Conservation (phyloP, 2,329 filamentous ascomycete genomes). For the Ophiostoma pallidulum region DNA sequence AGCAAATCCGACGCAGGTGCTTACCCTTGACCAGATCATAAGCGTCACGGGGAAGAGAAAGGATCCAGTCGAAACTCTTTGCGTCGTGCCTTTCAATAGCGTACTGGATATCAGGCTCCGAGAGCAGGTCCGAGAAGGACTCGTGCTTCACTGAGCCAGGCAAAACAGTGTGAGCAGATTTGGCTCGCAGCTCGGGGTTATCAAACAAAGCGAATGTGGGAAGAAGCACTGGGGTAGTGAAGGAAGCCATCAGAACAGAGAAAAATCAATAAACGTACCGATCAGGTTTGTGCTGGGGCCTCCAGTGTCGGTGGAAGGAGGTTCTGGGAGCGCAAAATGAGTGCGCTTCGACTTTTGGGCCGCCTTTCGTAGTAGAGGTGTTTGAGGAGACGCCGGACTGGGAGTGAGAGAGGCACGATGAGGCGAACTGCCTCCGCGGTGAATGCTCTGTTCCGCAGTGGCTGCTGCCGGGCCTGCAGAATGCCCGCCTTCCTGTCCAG, state of each 20-base stretch:
- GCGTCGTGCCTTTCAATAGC: slow-evolving; percentile 29
- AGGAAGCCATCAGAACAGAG: not conserved
- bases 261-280: not conserved
- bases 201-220: no score
- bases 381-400: not conserved
- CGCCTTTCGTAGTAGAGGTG: not conserved
- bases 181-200: no score
- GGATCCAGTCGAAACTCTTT: slow-evolving; percentile 43
- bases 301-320: not conserved
- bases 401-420: not conserved
- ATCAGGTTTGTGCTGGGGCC: not conserved
- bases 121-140: slow-evolving; percentile 5
- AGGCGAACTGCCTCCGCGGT: not conserved
- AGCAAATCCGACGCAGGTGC: slow-evolving; percentile 10
- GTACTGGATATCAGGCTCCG: slow-evolving; percentile 2
- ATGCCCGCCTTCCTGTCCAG: not conserved
- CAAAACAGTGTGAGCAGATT: not conserved
- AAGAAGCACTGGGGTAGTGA: no score
- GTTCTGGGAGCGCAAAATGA: slow-evolving; percentile 8
- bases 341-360: slow-evolving; percentile 3
- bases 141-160: slow-evolving; percentile 2
- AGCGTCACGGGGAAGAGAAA: slow-evolving; percentile 28
- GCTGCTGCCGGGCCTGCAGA: not conserved
- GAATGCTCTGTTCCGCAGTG: not conserved
- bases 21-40: not conserved